Evolutionary conservation across 1,284 basidiomycete genomes (phyloP), one percentile per base, ranked within the genome.

Genomic region (Cutaneotrichosporon cavernicola): DNA sequence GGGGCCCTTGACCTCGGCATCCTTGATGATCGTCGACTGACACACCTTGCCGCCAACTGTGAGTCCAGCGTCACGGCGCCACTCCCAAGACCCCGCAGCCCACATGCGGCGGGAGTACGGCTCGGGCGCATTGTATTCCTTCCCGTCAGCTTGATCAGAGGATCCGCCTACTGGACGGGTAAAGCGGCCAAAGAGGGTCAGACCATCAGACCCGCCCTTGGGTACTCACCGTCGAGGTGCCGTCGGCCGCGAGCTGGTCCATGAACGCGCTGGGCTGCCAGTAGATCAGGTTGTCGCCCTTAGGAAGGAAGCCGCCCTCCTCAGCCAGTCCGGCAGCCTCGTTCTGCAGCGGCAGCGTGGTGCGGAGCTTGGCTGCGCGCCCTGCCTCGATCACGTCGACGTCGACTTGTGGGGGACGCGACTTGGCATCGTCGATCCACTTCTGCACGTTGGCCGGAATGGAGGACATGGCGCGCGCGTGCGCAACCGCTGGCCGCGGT

Each of bases 41-140:
- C 68, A 80, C 1, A 86, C 86, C 43, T 74, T 82, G 46, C 83
- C 81, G 11, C 89, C 90, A 26, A 90, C 81, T 30, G 80, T 71
- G 63, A 91, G 77, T 2, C 84, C 82, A 34, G 81, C 21, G 3
- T 62, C 21, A 0, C 58, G 81, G 58, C 74, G 70, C 88, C 89
- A 92, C 46, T 80, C 80, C 74, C 92, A 87, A 65, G 81, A 84
- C 0, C 91, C 90, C 22, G 88, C 86, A 0, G 89, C 90, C 90
- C 91, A 92, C 90, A 92, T 92, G 21, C 91, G 83, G 51, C 89
- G 83, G 21, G 85, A 84, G 79, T 89, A 92, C 0, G 90, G 90
- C 51, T 83, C 78, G 0, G 91, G 90, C 4, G 91, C 72, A 58
- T 78, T 80, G 67, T 75, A 76, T 43, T 78, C 77, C 77, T 80